Evolutionary conservation across 345 rosid genomes (phyloP), one percentile per base, ranked within the genome.

Genomic region (Heritiera fomes): DNA sequence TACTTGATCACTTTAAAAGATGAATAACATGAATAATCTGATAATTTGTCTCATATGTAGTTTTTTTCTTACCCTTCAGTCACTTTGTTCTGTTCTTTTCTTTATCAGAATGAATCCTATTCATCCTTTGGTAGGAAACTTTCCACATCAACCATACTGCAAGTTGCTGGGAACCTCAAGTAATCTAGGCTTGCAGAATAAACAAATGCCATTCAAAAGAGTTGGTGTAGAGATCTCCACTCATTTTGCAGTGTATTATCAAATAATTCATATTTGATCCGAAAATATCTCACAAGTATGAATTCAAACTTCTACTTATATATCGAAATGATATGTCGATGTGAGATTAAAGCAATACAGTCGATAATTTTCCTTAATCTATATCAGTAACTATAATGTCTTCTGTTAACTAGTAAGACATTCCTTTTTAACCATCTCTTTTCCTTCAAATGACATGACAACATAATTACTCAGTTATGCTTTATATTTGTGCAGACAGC

Each of bases 71-170:
- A 3, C 7, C 12, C 38, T 60, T 60, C 45, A 17, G 49, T 65
- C 28, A 4, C 5, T 13, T 28, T 52, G 18, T 50, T 46, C 5
- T 60, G 32, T 23, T 38, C 15, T 41, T 50, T 49, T 78, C 46
- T 43, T 60, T 38, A 62, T 38, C 28, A 40, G 65, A 71, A 79
- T 28, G 43, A 71, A 71, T n/a, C 63, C 11, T 34, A 30, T 61
- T 63, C 60, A 78, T 69, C 49, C 34, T 46, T 60, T 66, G 5
- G 50, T 78, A 8, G 67, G 76, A 70, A 79, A 32, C n/a, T 49
- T 60, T 72, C 43, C 13, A n/a, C 73, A 72, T 78, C 61, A 62
- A n/a, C 28, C 20, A 11, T 28, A 60, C 53, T 61, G 23, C 49
- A 40, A 50, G 45, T 72, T 38, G 53, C 20, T 50, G 61, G 70